These are phyloP conservation scores for Acacia pycnantha DNA, from an alignment of 331 rosid genomes.

Conservation along the genomic window DNA sequence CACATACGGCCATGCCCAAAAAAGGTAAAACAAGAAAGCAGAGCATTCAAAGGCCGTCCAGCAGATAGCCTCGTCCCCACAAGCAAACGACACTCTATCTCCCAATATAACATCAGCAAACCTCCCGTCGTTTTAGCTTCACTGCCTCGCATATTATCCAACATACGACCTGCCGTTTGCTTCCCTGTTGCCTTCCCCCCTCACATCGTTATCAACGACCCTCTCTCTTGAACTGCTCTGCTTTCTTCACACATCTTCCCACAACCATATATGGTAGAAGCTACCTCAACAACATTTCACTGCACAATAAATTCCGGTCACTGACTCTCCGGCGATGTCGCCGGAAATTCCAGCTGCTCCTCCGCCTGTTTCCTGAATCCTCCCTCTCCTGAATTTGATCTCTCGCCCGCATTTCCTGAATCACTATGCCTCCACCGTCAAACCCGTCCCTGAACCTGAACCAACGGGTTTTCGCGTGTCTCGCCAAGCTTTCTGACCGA, in stretches of 20 bases:
- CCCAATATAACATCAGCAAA: neutral
- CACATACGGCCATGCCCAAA: neutral
- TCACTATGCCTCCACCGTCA: constrained; percentile 53
- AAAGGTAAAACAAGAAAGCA: neutral
- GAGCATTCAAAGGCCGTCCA: too few relatives aligned
- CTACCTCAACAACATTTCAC: neutral
- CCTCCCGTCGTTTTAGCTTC: constrained; percentile 18
- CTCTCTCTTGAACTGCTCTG: constrained; percentile 16
- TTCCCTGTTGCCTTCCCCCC: constrained; percentile 16
- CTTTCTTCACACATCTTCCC: neutral
- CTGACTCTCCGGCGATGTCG: constrained; percentile 53
- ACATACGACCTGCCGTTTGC: constrained; percentile 40
- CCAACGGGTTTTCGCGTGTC: constrained; percentile 77
- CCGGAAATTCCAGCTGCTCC: constrained; percentile 49
- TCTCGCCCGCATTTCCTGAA: neutral
- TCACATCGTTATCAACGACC: neutral
- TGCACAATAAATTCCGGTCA: neutral
- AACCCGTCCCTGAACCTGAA: constrained; percentile 53
- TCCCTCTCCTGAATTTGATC: neutral
- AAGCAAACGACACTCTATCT: constrained; percentile 28
- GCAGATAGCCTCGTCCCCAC: neutral
- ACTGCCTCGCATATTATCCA: neutral
- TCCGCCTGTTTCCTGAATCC: constrained; percentile 8
- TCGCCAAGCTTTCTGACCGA: constrained; percentile 89
- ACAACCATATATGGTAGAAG: neutral